Evolutionary conservation across 2,329 filamentous ascomycete species (phyloP).

Genomic region (Exophiala dermatitidis): DNA sequence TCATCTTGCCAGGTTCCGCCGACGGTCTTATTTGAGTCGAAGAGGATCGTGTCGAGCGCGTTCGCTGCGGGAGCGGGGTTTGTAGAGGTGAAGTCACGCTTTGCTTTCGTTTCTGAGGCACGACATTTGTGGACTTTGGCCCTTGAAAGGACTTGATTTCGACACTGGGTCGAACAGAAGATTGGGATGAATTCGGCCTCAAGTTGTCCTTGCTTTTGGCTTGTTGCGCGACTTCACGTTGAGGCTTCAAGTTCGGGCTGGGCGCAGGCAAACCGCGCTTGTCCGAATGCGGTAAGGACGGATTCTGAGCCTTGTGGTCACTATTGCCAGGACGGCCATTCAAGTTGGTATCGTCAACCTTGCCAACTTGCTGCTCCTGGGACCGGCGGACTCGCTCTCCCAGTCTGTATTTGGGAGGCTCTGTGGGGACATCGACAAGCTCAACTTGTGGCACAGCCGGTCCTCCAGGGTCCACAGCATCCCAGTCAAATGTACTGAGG

Average conservation of each 20-base stretch:
- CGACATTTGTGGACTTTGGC: background rate
- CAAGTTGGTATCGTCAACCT: no score
- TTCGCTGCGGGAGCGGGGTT: background rate
- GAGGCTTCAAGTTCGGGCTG: background rate
- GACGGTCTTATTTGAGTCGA: constrained; percentile 6
- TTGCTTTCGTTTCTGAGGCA: constrained; percentile 1
- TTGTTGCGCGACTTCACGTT: background rate
- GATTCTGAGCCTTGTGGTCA: background rate
- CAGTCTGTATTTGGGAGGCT: constrained; percentile 24
- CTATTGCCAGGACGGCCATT: background rate
- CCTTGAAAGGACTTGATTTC: background rate
- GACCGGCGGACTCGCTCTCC: constrained; percentile 3
- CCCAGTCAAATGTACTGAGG: constrained; percentile 54
- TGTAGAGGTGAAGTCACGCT: constrained; percentile 1
- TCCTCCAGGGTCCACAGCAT: constrained; percentile 52
- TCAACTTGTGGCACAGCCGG: constrained; percentile 33
- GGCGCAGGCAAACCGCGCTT: constrained; percentile 11
- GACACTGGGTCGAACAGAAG: background rate
- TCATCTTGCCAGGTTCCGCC: constrained; percentile 1
- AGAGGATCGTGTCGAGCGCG: constrained; percentile 4
- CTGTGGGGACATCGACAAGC: constrained; percentile 26
- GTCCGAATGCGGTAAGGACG: constrained; percentile 18
- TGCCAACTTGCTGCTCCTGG: no score
- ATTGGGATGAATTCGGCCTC: background rate
- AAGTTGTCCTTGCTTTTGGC: background rate